Conservation (phyloP, 2,329 filamentous ascomycete genomes). For the Ampelomyces quisqualis region DNA sequence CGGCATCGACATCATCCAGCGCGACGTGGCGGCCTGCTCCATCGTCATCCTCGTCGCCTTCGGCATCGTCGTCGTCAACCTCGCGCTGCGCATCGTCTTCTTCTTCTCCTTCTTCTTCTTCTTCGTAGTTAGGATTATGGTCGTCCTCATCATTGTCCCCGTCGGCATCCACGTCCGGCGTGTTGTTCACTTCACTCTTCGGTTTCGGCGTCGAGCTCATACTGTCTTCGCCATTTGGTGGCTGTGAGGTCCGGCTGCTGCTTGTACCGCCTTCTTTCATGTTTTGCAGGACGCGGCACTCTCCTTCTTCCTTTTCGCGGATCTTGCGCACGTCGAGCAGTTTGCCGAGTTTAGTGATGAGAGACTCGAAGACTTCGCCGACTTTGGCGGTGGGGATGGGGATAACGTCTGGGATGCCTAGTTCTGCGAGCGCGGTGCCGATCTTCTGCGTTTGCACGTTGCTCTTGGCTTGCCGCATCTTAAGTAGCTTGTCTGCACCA, state of each 20-base stretch:
- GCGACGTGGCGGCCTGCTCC: slow-evolving; percentile 14
- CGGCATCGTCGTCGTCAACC: slow-evolving; percentile 31
- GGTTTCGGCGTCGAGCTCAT: slow-evolving; percentile 15
- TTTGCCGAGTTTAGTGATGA: slow-evolving; percentile 66
- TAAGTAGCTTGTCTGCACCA: slow-evolving; percentile 78
- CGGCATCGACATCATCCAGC: slow-evolving; percentile 32
- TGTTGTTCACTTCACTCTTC: slow-evolving; percentile 21
- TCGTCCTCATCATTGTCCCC: slow-evolving; percentile 22
- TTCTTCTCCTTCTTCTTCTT: too few relatives aligned
- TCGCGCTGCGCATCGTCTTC: slow-evolving; percentile 40
- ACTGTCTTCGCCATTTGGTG: slow-evolving; percentile 9
- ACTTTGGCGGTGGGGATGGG: slow-evolving; percentile 74
- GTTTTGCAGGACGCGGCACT: slow-evolving; percentile 49
- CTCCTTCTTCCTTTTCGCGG: slow-evolving; percentile 72
- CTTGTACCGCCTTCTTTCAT: slow-evolving; percentile 41
- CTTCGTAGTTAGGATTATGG: slow-evolving; percentile 16
- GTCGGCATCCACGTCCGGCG: slow-evolving; percentile 32
- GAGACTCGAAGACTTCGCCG: slow-evolving; percentile 68
- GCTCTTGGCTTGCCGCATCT: slow-evolving; percentile 74
- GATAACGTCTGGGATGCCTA: slow-evolving; percentile 69
- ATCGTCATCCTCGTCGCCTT: slow-evolving; percentile 44
- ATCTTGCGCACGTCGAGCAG: slow-evolving; percentile 74
- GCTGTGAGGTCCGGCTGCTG: slow-evolving; percentile 11
- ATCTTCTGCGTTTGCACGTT: slow-evolving; percentile 76
- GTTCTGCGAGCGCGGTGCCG: slow-evolving; percentile 67